Percentiles rank a stretch among this genome's conserved stretches.
Evolutionary conservation across 2,329 filamentous ascomycete genomes (phyloP).

Genomic region (Hymenotorrendiella dingleyae): DNA sequence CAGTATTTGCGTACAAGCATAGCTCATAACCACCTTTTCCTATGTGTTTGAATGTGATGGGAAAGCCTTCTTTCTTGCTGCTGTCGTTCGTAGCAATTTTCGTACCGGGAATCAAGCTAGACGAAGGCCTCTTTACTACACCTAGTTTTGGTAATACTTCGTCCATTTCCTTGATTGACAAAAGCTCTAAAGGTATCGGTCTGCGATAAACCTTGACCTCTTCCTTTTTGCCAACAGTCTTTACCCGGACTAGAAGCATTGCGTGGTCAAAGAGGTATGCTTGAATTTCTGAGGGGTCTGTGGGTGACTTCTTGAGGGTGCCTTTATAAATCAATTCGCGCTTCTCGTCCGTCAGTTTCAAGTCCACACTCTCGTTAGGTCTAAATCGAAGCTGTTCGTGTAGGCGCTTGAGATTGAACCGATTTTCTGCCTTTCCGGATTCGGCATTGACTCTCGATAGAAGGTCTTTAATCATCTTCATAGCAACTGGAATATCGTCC

Average conservation of each 20-base stretch:
- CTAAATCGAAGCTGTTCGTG: conserved; percentile 90
- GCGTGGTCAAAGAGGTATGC: conserved; percentile 97
- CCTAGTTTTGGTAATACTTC: conserved; percentile 81
- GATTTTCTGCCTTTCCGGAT: conserved; percentile 94
- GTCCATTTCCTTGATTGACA: conserved; percentile 95
- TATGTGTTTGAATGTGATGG: conserved; percentile 92
- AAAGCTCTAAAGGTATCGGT: conserved; percentile 87
- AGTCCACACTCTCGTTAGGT: conserved; percentile 82
- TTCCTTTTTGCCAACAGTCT: conserved; percentile 86
- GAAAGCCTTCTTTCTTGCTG: conserved; percentile 73
- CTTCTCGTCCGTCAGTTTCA: conserved; percentile 89
- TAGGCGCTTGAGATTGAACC: conserved; percentile 88
- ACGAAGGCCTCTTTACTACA: conserved; percentile 79
- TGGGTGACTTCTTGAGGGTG: conserved; percentile 84
- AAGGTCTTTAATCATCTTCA: conserved; percentile 80
- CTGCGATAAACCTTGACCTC: conserved; percentile 91
- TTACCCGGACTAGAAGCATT: conserved; percentile 83
- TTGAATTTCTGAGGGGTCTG: conserved; percentile 83
- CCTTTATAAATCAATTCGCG: conserved; percentile 94
- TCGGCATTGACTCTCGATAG: conserved; percentile 86
- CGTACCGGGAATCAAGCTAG: conserved; percentile 66
- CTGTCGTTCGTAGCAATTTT: conserved; percentile 45
- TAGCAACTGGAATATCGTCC: conserved; percentile 84
- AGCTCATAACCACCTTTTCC: conserved; percentile 93
- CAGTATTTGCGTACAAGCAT: conserved; percentile 80